Base-by-base conservation (phyloP, 2,329 filamentous ascomycete genomes). In the Diaporthe longicolla region DNA sequence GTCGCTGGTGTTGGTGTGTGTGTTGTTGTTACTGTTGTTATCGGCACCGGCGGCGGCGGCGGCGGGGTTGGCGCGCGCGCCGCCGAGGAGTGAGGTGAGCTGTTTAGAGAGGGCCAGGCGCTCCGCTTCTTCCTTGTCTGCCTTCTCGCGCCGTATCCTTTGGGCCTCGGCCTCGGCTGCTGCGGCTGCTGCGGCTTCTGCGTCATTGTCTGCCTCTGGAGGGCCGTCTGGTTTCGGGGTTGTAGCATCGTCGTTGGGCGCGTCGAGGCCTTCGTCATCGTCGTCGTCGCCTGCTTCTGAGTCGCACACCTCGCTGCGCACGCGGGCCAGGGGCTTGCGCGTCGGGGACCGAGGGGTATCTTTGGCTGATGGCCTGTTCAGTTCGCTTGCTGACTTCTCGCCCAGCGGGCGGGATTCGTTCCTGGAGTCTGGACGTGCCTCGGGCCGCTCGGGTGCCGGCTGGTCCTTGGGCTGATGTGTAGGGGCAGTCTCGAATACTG, bases 361-460 rank as follows among this genome's bases (percentile, higher is more conserved):
- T 78, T 74, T 6, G 81, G 81, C 1, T 83, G 83, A 79, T 1
- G 84, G 82, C 66, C 84, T 85, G 78, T 88, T 87, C 6, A 87
- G 79, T 0, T 81, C 80, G 65, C 82, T 84, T 11, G 81, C 81
- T 6, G 83, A 85, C 15, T 82, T 78, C 57, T 88, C 85, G 1
- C 83, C 80, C 1, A 89, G 81, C 0, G 86, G 83, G 4, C 80
- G 80, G 8, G 79, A 71, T 21, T 78, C 80, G 9, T 78, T 78
- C 8, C 81, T 79, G 9, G 77, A 72, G 48, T 78, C 78, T 76
- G 52, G 76, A 77, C 37, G 82, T 79, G 37, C 32, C 7, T 19
- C 43, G 21, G 57, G 37, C 11, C 26, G 35, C 43, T 68, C 40
- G 29, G 59, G 29, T 2, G 17, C 10, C 7, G 57, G 17, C 4